Evolutionary conservation across 805 yeast species (phyloP).

Genomic region (Myxozyma neotropica): DNA sequence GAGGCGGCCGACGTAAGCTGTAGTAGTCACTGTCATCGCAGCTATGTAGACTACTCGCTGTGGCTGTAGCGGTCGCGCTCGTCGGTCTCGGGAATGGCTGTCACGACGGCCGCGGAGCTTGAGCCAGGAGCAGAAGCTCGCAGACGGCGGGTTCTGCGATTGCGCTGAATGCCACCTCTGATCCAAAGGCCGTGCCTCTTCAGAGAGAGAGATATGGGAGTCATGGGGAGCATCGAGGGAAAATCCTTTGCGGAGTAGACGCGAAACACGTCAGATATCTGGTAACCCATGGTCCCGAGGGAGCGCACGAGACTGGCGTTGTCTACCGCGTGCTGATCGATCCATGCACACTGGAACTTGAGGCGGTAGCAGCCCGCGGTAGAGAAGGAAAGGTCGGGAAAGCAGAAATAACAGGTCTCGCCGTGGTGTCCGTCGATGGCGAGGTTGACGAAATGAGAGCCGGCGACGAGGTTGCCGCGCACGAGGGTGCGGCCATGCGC

Average conservation of each 20-base stretch:
- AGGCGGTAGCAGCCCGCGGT: conserved; percentile 42
- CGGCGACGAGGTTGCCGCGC: conserved; percentile 32
- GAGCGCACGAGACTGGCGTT: conserved; percentile 24
- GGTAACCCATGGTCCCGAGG: conserved; percentile 33
- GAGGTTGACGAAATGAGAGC: conserved; percentile 27
- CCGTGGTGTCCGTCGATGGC: conserved; percentile 20
- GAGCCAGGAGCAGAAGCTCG: not conserved
- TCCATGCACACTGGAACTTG: conserved; percentile 38
- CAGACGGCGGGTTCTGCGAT: conserved; percentile 6
- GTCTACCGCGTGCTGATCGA: conserved; percentile 35
- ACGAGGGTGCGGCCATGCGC: conserved; percentile 20
- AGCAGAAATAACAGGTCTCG: conserved; percentile 38
- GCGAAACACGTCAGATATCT: conserved; percentile 36
- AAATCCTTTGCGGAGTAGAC: conserved; percentile 45
- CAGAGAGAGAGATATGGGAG: conserved; percentile 28
- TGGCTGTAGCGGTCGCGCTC: too few relatives aligned
- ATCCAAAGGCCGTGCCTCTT: conserved; percentile 32
- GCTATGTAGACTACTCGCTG: too few relatives aligned
- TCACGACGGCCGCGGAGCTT: not conserved
- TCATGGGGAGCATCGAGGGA: conserved; percentile 40
- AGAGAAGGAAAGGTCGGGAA: conserved; percentile 42
- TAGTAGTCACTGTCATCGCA: too few relatives aligned
- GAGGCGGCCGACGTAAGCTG: too few relatives aligned
- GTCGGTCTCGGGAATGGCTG: not conserved
- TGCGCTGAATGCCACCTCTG: conserved; percentile 32